Evolutionary conservation across 2,329 filamentous ascomycete genomes (phyloP).

Genomic region (Fusarium gaditjirri): DNA sequence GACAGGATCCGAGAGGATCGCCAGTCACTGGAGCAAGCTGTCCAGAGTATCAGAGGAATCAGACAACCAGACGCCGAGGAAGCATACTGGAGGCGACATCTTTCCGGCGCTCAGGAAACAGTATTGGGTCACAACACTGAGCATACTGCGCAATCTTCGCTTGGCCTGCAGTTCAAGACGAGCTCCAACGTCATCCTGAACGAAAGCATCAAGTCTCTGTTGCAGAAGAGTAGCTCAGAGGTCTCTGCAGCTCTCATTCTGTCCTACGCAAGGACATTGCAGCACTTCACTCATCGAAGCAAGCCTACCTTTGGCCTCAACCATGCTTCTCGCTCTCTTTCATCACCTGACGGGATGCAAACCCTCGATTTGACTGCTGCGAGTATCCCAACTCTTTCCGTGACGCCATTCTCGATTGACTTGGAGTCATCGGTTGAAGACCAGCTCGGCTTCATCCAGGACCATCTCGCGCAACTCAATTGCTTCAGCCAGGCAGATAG

Average conservation of each 20-base stretch:
- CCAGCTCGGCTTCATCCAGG: neutral
- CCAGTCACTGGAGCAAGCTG: neutral
- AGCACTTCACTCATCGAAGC: neutral
- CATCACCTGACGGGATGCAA: neutral
- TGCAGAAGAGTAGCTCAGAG: neutral
- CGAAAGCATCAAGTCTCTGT: neutral
- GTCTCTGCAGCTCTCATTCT: conserved; percentile 1
- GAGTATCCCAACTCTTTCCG: conserved; percentile 5
- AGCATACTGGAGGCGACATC: conserved; percentile 1
- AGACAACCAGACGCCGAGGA: neutral
- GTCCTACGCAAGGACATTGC: neutral
- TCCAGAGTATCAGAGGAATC: neutral
- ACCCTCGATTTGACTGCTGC: conserved; percentile 10
- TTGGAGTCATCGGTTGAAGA: neutral
- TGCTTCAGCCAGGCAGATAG: conserved; percentile 2
- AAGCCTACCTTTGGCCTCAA: conserved; percentile 14
- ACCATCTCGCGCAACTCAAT: conserved; percentile 12
- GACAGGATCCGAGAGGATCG: rapidly evolving
- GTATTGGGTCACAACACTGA: neutral
- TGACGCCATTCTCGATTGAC: neutral
- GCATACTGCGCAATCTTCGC: rapidly evolving
- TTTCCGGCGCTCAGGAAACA: conserved; percentile 1
- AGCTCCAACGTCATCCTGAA: rapidly evolving
- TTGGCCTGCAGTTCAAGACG: conserved; percentile 4
- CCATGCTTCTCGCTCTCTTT: conserved; percentile 20